These are phyloP conservation scores for Marasmius sp. DNA, from an alignment of 1,284 basidiomycete species.

Conservation along the genomic window DNA sequence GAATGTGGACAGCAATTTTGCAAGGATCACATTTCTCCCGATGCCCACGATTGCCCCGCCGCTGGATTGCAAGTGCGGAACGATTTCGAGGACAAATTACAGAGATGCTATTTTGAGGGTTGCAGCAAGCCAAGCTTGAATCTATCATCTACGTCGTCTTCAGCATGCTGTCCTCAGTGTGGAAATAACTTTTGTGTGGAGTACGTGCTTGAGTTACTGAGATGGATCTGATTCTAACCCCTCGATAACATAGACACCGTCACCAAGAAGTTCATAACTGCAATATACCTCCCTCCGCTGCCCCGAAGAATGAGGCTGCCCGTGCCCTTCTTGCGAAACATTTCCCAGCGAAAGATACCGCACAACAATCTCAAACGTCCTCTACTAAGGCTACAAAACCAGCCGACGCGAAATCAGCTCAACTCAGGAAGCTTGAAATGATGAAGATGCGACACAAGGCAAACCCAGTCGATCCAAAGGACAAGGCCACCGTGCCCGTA, in stretches of 20 bases:
- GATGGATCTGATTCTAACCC: slow-evolving; percentile 6
- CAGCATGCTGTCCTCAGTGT: slow-evolving; percentile 53
- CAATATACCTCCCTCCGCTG: slow-evolving; percentile 19
- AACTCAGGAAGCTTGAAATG: slow-evolving; percentile 55
- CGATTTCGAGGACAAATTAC: slow-evolving; percentile 26
- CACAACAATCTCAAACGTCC: slow-evolving; percentile 20
- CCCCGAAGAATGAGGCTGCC: slow-evolving; percentile 46
- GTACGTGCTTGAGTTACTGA: slow-evolving; percentile 36
- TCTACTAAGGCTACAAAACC: slow-evolving; percentile 46
- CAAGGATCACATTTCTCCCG: slow-evolving; percentile 54
- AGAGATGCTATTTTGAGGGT: slow-evolving; percentile 46
- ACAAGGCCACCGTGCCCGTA: slow-evolving; percentile 43
- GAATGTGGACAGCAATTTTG: slow-evolving; percentile 54
- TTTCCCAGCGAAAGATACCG: slow-evolving; percentile 33
- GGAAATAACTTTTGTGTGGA: slow-evolving; percentile 58
- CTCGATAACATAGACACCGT: slow-evolving; percentile 49
- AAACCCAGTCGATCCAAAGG: slow-evolving; percentile 57
- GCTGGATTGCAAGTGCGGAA: background rate
- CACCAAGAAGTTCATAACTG: slow-evolving; percentile 58
- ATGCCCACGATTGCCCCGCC: slow-evolving; percentile 53
- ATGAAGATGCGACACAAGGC: slow-evolving; percentile 77
- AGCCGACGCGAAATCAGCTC: slow-evolving; percentile 44
- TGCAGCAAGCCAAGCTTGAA: slow-evolving; percentile 60
- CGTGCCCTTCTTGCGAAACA: slow-evolving; percentile 55
- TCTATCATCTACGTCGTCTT: slow-evolving; percentile 24